Percentiles rank a stretch among this genome's conserved stretches.
Evolutionary conservation across 768 basidiomycete species (phyloP).

Genomic region (Xerocomus brunneocitrinus): DNA sequence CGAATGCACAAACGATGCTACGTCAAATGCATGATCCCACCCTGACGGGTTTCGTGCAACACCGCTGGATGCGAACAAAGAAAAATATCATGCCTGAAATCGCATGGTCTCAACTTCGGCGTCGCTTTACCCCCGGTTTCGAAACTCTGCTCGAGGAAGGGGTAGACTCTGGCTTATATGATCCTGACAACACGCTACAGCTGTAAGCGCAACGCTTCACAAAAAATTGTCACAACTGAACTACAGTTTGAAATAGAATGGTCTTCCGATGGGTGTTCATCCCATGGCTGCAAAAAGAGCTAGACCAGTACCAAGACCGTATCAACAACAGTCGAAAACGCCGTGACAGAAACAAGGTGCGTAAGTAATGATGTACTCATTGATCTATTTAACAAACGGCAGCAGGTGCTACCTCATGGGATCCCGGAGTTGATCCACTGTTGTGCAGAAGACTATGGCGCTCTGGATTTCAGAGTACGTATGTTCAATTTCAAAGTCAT

Average conservation of each 20-base stretch:
- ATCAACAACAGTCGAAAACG: conserved; percentile 6
- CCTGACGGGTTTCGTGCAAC: conserved; percentile 36
- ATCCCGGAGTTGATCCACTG: conserved; percentile 33
- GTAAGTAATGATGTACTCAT: background rate
- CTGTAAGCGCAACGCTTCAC: conserved; percentile 10
- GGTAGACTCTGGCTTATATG: conserved; percentile 27
- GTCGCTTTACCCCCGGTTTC: conserved; percentile 32
- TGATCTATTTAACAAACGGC: conserved; percentile 13
- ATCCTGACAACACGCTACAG: conserved; percentile 23
- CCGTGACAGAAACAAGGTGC: conserved; percentile 5
- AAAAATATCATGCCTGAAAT: conserved; percentile 43
- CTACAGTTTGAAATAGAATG: conserved; percentile 22
- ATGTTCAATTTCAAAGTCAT: no score
- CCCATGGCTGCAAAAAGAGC: conserved; percentile 9
- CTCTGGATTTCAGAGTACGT: conserved; percentile 34
- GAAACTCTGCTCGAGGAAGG: conserved; percentile 33
- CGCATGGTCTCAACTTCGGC: conserved; percentile 35
- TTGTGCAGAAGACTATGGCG: conserved; percentile 25
- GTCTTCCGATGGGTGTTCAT: conserved; percentile 27
- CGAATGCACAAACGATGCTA: conserved; percentile 1
- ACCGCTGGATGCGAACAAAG: conserved; percentile 34
- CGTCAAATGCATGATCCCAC: conserved; percentile 29
- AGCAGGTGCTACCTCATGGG: conserved; percentile 34
- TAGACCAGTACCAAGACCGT: background rate
- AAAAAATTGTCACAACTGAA: background rate